phyloP scores from a whole-genome alignment of 2,329 filamentous ascomycete species.

The Cladophialophora immunda region DNA sequence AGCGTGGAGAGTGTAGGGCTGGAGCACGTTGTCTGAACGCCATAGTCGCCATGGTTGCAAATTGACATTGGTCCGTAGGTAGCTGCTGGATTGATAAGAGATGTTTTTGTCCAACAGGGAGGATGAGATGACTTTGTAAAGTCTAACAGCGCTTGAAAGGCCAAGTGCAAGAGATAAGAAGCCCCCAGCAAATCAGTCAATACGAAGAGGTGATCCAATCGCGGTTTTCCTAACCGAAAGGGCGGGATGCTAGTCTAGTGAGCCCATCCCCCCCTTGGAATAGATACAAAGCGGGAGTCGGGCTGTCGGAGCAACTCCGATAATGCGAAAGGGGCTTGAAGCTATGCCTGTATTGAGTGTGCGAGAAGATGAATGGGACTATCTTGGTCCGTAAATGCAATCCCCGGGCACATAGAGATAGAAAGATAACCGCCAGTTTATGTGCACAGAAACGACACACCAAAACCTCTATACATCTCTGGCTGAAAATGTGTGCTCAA shows the following conservation, averaged over 20 bases:
- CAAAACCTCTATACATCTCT: background rate
- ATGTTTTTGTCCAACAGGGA: constrained; percentile 3
- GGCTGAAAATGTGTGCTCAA: background rate
- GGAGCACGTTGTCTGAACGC: constrained; percentile 1
- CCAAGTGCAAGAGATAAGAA: constrained; percentile 12
- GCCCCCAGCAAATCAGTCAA: background rate
- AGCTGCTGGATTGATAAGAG: constrained; percentile 12
- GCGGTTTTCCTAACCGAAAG: background rate
- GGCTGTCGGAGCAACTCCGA: background rate
- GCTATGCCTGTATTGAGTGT: background rate
- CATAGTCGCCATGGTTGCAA: constrained; percentile 1
- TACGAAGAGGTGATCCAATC: background rate
- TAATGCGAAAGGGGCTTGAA: background rate
- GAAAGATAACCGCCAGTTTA: background rate
- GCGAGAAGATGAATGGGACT: background rate
- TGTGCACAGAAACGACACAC: background rate
- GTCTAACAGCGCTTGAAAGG: background rate
- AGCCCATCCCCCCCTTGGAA: too few species aligned
- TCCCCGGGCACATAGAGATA: background rate
- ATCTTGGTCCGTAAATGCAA: background rate
- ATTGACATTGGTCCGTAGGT: constrained; percentile 1
- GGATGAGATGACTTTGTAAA: background rate
- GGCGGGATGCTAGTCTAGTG: background rate
- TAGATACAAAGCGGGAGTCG: background rate
- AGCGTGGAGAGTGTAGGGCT: background rate